phyloP scores from a whole-genome alignment of 768 basidiomycete species.

The Amanita exitialis region DNA sequence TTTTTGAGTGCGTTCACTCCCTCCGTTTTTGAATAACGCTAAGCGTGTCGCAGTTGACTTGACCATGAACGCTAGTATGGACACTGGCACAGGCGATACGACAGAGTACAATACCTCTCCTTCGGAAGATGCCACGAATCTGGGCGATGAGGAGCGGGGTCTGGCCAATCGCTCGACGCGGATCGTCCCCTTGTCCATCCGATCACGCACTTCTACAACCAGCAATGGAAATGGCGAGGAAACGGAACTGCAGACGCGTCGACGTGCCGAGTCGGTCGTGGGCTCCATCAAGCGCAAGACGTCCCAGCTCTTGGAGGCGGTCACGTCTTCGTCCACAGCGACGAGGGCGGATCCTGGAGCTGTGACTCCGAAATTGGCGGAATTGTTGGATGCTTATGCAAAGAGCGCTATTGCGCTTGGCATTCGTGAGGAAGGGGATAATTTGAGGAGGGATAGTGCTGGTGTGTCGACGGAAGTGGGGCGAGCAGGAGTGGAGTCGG shows the following conservation, averaged over 20 bases:
- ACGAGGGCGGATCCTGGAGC: constrained; percentile 15
- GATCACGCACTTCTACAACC: constrained; percentile 24
- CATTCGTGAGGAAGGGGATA: constrained; percentile 54
- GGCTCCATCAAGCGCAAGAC: constrained; percentile 61
- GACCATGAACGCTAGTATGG: constrained; percentile 49
- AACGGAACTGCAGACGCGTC: constrained; percentile 42
- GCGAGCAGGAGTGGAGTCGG: constrained; percentile 17
- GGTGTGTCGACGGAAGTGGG: constrained; percentile 14
- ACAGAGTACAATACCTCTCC: constrained; percentile 26
- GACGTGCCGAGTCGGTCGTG: constrained; percentile 22
- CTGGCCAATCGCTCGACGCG: constrained; percentile 20
- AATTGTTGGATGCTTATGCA: constrained; percentile 66
- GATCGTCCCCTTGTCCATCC: constrained; percentile 25
- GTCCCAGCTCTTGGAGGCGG: constrained; percentile 58
- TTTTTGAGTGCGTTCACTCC: constrained; percentile 67
- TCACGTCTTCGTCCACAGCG: constrained; percentile 24
- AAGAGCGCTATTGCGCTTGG: constrained; percentile 52
- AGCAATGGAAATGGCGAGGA: constrained; percentile 24
- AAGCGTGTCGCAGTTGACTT: constrained; percentile 46
- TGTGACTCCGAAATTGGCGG: constrained; percentile 50
- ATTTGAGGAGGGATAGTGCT: constrained; percentile 25
- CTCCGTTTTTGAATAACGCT: background rate
- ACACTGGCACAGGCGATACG: constrained; percentile 22
- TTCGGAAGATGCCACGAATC: constrained; percentile 28
- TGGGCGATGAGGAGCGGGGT: constrained; percentile 66